These are phyloP conservation scores for Eimeria necatrix DNA, from an alignment of 169 alveolate genomes.

Conservation along the genomic window DNA sequence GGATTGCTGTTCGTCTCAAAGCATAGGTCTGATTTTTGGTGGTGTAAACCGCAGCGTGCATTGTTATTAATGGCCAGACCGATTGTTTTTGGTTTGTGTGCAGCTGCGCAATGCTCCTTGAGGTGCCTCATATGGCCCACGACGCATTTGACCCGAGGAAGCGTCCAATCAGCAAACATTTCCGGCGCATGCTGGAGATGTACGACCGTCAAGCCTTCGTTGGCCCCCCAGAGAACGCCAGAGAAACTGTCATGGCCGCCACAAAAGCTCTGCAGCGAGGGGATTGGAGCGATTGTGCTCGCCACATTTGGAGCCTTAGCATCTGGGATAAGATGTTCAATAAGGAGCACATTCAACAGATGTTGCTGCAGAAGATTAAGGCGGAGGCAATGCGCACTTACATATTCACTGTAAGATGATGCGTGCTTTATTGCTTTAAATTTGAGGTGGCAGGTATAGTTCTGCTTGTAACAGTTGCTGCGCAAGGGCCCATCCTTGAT, in stretches of 20 bases:
- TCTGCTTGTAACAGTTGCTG: not conserved
- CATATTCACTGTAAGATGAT: constrained; percentile 87
- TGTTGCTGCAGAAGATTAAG: constrained; percentile 93
- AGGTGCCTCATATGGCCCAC: constrained; percentile 82
- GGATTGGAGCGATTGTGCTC: constrained; percentile 95
- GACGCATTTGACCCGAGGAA: constrained; percentile 79
- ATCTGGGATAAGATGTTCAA: constrained; percentile 92
- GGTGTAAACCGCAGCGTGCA: not conserved
- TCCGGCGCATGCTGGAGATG: constrained; percentile 95
- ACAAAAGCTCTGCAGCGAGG: constrained; percentile 95
- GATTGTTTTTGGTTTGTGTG: not conserved
- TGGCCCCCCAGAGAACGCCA: constrained; percentile 98
- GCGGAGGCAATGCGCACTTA: constrained; percentile 96
- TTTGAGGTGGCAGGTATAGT: not conserved
- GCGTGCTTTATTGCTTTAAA: not conserved
- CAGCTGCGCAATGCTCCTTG: constrained; percentile 86
- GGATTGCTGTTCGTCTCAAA: not conserved
- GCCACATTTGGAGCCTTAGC: constrained; percentile 88
- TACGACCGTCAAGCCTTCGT: constrained; percentile 93
- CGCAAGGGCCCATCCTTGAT: not conserved
- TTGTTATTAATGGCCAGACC: not conserved
- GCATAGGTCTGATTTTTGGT: not conserved
- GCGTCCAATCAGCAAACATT: constrained; percentile 91
- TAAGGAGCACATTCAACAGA: constrained; percentile 90
- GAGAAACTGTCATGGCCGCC: constrained; percentile 96